Evolutionary conservation across 768 basidiomycete genomes (phyloP), one percentile per base, ranked within the genome.

Genomic region (Thelephora ganbajun): DNA sequence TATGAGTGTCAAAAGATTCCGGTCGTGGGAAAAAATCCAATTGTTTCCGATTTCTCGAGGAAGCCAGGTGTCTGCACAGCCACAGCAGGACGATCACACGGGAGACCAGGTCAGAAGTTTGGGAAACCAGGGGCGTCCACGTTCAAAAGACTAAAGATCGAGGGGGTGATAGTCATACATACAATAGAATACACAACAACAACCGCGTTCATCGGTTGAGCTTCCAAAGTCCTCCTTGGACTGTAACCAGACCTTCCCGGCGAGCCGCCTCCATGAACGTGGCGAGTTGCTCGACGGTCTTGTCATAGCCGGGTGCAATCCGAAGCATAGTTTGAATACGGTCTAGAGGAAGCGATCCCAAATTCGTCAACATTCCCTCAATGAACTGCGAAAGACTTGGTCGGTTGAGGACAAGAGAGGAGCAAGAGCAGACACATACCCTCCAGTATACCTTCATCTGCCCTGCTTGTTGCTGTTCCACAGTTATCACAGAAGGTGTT

Each of bases 391-490:
- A 6, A 46, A 46, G 43, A 50, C 26, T 30, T 30, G 33, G 26
- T 33, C 30, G 23, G 37, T 26, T 13, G 18, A 13, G 44, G 13
- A 23, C 23, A 33, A 16, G n/a, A 30, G 36, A 26, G 14, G 9
- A 30, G 49, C 6, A 44, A 37, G 30, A 34, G 33, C 20, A 35
- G 42, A 42, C 19, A 67, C 63, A 6, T 46, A 80, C 88, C 77
- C 86, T 89, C 89, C 89, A 93, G 60, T 81, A 87, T 0, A 90
- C 72, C 51, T 70, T 75, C 82, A 93, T 88, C 64, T 91, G 84
- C 56, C 88, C 84, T 0, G 80, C 79, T 57, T 88, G 80, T 39
- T 83, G 81, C 41, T 87, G 84, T 51, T 87, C 79, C 11, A 71
- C 66, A 18, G 70, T 73, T 33, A 75, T 61, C 11, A 79, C 61